Evolutionary conservation across 148 eudicot genomes (phyloP).

Genomic region (Salicornia ramosissima): DNA sequence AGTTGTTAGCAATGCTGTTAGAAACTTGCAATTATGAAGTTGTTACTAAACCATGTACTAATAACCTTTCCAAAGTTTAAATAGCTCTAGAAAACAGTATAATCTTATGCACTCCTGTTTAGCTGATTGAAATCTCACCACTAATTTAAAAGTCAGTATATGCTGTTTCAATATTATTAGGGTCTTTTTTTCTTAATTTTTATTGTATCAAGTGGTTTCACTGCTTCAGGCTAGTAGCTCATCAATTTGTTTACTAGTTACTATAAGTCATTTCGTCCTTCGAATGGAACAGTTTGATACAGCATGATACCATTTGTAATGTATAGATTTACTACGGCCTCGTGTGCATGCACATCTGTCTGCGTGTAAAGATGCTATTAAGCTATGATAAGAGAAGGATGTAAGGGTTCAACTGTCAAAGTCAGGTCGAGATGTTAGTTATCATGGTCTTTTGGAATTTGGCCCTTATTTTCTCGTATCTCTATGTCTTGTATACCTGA

Average conservation of each 20-base stretch:
- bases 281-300: not conserved
- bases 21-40: not conserved
- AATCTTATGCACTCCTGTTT: not conserved
- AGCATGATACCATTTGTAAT: too few species aligned
- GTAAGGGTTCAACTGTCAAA: not conserved
- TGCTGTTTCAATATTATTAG: not conserved
- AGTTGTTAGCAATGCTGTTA: not conserved
- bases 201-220: not conserved
- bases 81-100: not conserved
- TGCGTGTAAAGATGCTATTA: not conserved
- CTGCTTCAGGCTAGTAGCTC: not conserved
- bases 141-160: not conserved
- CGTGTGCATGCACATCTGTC: not conserved
- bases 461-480: not conserved
- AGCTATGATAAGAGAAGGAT: not conserved
- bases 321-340: too few species aligned
- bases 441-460: not conserved
- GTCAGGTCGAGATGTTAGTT: not conserved
- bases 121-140: not conserved
- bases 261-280: not conserved
- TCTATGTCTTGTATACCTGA: not conserved
- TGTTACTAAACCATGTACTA: not conserved
- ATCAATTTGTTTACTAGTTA: not conserved
- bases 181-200: not conserved
- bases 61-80: not conserved